phyloP scores from a whole-genome alignment of 306 rosid genomes.

The Cucurbita maxima region DNA sequence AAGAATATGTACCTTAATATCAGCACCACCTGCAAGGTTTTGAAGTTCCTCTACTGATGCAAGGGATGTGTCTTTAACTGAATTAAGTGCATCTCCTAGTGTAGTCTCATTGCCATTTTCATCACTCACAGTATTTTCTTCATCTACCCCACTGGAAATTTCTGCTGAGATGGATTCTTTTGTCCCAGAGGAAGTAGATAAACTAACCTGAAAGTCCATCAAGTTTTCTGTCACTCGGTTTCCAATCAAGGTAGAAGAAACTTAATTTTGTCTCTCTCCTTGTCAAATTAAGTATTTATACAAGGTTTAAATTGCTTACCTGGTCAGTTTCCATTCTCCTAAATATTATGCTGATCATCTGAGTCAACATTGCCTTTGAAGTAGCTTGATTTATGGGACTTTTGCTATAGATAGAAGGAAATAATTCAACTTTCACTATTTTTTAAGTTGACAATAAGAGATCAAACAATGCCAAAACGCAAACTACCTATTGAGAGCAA shows the following conservation, averaged over 20 bases:
- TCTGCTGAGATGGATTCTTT: conserved; percentile 38
- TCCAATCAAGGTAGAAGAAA: not conserved
- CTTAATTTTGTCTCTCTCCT: not conserved
- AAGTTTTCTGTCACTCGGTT: conserved; percentile 9
- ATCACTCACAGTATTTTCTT: conserved; percentile 37
- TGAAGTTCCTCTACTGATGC: conserved; percentile 93
- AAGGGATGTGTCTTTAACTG: conserved; percentile 52
- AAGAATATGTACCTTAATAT: conserved; percentile 64
- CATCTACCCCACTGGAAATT: conserved; percentile 31
- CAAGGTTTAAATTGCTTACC: conserved; percentile 29
- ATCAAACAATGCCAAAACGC: conserved; percentile 7
- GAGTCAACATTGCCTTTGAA: conserved; percentile 98
- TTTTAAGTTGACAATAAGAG: conserved; percentile 9
- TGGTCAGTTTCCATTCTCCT: conserved; percentile 94
- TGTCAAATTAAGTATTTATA: conserved; percentile 7
- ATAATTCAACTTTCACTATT: conserved; percentile 16
- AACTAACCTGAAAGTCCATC: conserved; percentile 35
- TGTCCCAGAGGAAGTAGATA: conserved; percentile 42
- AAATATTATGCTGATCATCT: conserved; percentile 80
- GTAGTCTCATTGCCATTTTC: conserved; percentile 57
- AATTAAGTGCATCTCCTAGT: conserved; percentile 79
- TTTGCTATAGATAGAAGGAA: conserved; percentile 57
- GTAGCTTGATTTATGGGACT: conserved; percentile 98
- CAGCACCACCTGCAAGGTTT: conserved; percentile 94
- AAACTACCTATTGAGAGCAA: conserved; percentile 93